Conservation (phyloP, 2,329 filamentous ascomycete species). For the Aspergillus sp. region DNA sequence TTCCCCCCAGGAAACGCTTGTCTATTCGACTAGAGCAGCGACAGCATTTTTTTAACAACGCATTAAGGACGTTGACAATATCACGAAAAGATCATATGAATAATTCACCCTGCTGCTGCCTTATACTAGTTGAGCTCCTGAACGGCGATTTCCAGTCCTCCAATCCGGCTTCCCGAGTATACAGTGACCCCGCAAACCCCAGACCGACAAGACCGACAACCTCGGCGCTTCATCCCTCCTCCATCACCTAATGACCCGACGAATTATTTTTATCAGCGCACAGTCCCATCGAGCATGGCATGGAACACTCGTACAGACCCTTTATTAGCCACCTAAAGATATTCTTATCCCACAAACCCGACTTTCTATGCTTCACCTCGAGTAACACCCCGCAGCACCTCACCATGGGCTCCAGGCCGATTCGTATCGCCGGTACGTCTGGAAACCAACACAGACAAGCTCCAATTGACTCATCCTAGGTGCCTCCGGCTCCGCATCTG, state of each 20-base stretch:
- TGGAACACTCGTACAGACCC: not conserved
- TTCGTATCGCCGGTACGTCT: slow-evolving; percentile 35
- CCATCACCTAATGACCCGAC: not conserved
- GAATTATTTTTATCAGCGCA: not conserved
- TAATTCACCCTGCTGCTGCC: not conserved
- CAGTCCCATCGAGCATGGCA: not conserved
- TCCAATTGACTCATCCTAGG: slow-evolving; percentile 28
- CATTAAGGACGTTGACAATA: not conserved
- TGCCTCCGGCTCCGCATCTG: slow-evolving; percentile 51
- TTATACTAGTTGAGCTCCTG: not conserved
- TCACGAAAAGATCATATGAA: not conserved
- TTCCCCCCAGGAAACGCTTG: too few relatives aligned
- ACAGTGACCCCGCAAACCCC: slow-evolving; percentile 21
- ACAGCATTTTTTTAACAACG: too few relatives aligned
- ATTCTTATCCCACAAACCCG: not conserved
- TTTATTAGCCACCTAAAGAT: too few relatives aligned
- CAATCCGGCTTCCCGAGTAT: not conserved
- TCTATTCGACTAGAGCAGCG: too few relatives aligned
- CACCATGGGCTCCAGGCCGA: slow-evolving; percentile 28
- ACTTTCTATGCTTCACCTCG: not conserved
- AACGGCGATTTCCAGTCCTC: not conserved
- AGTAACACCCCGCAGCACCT: not conserved
- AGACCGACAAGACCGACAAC: slow-evolving; percentile 24
- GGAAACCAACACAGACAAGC: not conserved
- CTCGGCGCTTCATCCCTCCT: slow-evolving; percentile 17